A percentile compares a stretch with the other conserved stretches of the same genome.
Conservation (phyloP, 2,329 filamentous ascomycete species). For the Magnaporthiopsis poae region DNA sequence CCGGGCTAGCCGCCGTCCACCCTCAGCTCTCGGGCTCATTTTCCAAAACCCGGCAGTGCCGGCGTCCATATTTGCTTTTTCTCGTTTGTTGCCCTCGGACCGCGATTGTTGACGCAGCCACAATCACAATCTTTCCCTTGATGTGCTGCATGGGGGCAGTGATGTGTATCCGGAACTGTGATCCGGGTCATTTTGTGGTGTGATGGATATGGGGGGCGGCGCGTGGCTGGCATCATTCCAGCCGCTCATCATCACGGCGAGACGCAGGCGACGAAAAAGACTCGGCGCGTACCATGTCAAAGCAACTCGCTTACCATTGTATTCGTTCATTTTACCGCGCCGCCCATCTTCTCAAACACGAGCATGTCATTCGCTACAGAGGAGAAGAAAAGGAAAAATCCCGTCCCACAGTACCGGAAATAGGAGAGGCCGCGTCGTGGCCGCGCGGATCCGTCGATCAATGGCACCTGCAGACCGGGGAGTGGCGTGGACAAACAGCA, state of each 20-base stretch:
- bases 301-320: too few species aligned
- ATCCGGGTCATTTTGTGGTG: neutral
- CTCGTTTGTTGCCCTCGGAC: too few species aligned
- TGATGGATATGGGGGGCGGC: neutral
- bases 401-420: neutral
- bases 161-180: neutral
- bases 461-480: neutral
- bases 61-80: neutral
- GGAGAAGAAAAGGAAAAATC: too few species aligned
- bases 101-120: neutral
- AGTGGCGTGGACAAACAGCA: neutral
- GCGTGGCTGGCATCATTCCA: too few species aligned
- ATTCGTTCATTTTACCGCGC: neutral
- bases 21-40: neutral
- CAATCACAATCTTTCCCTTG: neutral
- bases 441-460: constrained; percentile 3
- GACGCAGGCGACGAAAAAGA: neutral
- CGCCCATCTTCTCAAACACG: neutral
- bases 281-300: neutral
- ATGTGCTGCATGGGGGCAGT: neutral
- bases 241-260: neutral
- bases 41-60: too few species aligned
- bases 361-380: neutral
- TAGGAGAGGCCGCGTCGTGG: neutral
- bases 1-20: neutral